These are phyloP conservation scores for Mucor irregularis DNA, from an alignment of 371 early-diverging fungal species.

Conservation along the genomic window DNA sequence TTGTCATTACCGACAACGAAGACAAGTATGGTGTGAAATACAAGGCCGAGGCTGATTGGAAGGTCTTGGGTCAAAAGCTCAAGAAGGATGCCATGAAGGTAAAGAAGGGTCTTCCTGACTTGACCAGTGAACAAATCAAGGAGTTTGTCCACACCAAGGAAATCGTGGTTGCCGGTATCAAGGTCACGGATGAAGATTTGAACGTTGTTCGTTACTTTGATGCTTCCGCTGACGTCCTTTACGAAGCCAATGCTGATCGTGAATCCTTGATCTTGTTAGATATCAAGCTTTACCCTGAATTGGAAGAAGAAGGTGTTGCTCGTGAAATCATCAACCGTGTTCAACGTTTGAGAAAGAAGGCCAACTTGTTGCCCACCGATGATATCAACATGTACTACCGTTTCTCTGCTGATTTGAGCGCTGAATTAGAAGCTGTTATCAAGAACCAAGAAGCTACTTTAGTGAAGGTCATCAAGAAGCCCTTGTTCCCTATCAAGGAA, in stretches of 20 bases:
- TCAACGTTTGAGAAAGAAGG: conserved; percentile 97
- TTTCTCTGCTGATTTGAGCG: conserved; percentile 68
- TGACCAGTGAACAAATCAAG: conserved; percentile 83
- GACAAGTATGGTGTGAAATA: conserved; percentile 91
- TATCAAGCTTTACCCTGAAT: conserved; percentile 74
- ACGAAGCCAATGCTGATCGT: conserved; percentile 79
- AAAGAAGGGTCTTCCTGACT: conserved; percentile 80
- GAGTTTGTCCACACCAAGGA: conserved; percentile 68
- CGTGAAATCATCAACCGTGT: conserved; percentile 98
- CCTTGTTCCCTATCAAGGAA: conserved; percentile 38
- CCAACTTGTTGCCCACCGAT: conserved; percentile 81
- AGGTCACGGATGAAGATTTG: conserved; percentile 80
- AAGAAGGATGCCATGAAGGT: conserved; percentile 90
- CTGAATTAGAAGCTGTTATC: conserved; percentile 70
- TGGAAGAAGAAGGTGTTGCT: conserved; percentile 93
- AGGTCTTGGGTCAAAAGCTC: conserved; percentile 86
- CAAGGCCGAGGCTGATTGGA: conserved; percentile 88
- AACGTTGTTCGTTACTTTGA: conserved; percentile 83
- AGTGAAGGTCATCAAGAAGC: conserved; percentile 72
- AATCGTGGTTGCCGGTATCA: conserved; percentile 81
- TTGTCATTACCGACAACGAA: conserved; percentile 90
- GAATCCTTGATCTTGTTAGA: conserved; percentile 94
- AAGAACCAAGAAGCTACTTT: conserved; percentile 73
- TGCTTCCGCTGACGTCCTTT: conserved; percentile 51
- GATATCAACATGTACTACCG: conserved; percentile 81